These are phyloP conservation scores for Hypericum perforatum DNA, from an alignment of 345 rosid genomes.

Conservation along the genomic window DNA sequence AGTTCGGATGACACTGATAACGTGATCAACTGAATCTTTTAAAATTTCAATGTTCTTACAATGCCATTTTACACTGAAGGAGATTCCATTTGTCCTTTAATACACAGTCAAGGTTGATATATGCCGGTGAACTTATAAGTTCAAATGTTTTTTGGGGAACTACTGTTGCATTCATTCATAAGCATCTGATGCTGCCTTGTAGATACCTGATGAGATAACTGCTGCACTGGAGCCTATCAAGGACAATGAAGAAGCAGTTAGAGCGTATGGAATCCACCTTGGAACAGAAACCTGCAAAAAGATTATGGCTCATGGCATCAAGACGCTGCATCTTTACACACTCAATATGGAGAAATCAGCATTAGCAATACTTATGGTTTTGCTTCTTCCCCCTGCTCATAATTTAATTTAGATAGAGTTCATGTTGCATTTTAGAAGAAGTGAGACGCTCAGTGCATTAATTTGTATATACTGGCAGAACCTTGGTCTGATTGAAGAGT, in stretches of 20 bases:
- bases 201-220: constrained; percentile 78
- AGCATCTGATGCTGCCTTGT: constrained; percentile 11
- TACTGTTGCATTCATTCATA: background rate
- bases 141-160: too few relatives aligned
- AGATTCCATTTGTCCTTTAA: too few relatives aligned
- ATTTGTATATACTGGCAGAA: constrained; percentile 37
- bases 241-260: constrained; percentile 96
- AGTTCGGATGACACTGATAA: too few relatives aligned
- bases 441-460: too few relatives aligned
- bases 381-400: background rate
- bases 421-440: too few relatives aligned
- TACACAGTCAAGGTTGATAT: too few relatives aligned
- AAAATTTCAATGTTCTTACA: too few relatives aligned
- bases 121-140: too few relatives aligned
- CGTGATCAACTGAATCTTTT: too few relatives aligned
- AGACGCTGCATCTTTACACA: constrained; percentile 79
- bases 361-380: constrained; percentile 70
- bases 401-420: background rate
- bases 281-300: constrained; percentile 97
- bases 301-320: constrained; percentile 83
- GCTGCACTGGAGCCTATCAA: constrained; percentile 92
- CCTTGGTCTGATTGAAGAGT: constrained; percentile 90
- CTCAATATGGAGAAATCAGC: constrained; percentile 96
- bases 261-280: constrained; percentile 82
- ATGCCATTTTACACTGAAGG: too few relatives aligned